Evolutionary conservation across 2,329 filamentous ascomycete species (phyloP).

Genomic region (Fusarium palustre): DNA sequence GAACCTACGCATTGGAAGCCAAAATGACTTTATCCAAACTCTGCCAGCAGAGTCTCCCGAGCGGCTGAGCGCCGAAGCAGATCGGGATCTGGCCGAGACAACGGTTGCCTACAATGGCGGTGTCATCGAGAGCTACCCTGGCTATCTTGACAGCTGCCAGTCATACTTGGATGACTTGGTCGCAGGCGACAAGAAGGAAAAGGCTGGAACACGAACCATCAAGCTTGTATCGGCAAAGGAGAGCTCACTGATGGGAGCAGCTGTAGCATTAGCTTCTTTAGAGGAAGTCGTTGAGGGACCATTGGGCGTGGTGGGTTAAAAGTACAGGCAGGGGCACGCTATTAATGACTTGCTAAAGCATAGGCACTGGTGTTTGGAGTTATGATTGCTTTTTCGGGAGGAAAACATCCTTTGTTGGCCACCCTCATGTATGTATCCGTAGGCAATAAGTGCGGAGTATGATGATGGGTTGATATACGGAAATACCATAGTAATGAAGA

Average conservation of each 20-base stretch:
- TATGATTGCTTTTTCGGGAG: slow-evolving; percentile 11
- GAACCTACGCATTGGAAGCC: slow-evolving; percentile 64
- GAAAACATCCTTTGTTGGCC: background rate
- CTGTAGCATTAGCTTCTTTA: slow-evolving; percentile 71
- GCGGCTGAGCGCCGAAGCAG: slow-evolving; percentile 63
- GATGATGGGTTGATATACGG: background rate
- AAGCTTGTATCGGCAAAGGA: slow-evolving; percentile 77
- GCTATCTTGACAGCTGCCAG: slow-evolving; percentile 73
- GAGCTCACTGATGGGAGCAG: slow-evolving; percentile 80
- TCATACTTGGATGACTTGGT: slow-evolving; percentile 71
- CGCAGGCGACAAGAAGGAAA: slow-evolving; percentile 40
- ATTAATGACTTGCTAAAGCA: slow-evolving; percentile 19
- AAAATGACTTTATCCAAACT: slow-evolving; percentile 52
- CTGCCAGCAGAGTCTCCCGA: slow-evolving; percentile 50
- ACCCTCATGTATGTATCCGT: background rate
- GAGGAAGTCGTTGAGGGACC: slow-evolving; percentile 40
- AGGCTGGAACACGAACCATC: slow-evolving; percentile 59
- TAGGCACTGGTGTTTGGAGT: slow-evolving; percentile 31
- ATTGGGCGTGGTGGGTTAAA: slow-evolving; percentile 33
- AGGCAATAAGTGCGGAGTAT: background rate
- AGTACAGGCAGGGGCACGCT: background rate
- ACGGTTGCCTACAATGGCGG: slow-evolving; percentile 83
- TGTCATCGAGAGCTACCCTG: slow-evolving; percentile 82
- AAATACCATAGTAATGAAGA: slow-evolving; percentile 1
- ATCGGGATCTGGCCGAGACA: slow-evolving; percentile 61